Evolutionary conservation across 352 stramenopile species (phyloP).

Genomic region (Blastocystis hominis): DNA sequence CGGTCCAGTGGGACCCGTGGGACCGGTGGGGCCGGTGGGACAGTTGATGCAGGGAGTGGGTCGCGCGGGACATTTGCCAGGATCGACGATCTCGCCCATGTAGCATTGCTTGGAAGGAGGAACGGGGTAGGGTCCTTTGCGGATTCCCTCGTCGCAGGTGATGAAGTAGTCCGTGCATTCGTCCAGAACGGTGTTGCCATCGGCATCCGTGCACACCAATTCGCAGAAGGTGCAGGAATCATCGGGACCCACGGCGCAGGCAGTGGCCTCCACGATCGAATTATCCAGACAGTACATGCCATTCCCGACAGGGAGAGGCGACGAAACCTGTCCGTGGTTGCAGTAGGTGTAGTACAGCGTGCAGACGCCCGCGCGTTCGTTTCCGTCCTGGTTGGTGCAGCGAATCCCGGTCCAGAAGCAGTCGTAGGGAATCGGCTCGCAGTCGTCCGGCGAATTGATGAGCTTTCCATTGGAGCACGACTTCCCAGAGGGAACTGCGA

Average conservation of each 20-base stretch:
- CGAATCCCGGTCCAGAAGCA: slow-evolving; percentile 27
- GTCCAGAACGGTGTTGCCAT: not conserved
- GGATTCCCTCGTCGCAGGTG: not conserved
- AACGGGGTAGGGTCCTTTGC: not conserved
- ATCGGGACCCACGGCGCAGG: not conserved
- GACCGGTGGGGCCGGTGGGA: not conserved
- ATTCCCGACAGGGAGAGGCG: not conserved
- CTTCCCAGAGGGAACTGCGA: not conserved
- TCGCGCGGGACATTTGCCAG: not conserved
- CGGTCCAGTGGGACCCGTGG: not conserved
- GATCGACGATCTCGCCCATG: not conserved
- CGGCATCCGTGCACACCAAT: not conserved
- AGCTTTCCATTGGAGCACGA: not conserved
- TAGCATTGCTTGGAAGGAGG: not conserved
- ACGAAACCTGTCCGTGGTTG: not conserved
- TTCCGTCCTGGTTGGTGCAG: not conserved
- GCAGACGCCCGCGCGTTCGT: not conserved
- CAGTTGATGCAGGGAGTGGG: slow-evolving; percentile 9
- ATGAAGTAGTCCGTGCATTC: slow-evolving; percentile 32
- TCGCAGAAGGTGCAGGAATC: slow-evolving; percentile 26
- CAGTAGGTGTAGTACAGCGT: slow-evolving; percentile 5
- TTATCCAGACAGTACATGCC: slow-evolving; percentile 24
- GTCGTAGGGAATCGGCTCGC: not conserved
- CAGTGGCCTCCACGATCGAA: not conserved
- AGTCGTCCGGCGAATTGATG: not conserved